These are phyloP conservation scores for Capronia coronata DNA, from an alignment of 2,329 filamentous ascomycete genomes.

Conservation along the genomic window DNA sequence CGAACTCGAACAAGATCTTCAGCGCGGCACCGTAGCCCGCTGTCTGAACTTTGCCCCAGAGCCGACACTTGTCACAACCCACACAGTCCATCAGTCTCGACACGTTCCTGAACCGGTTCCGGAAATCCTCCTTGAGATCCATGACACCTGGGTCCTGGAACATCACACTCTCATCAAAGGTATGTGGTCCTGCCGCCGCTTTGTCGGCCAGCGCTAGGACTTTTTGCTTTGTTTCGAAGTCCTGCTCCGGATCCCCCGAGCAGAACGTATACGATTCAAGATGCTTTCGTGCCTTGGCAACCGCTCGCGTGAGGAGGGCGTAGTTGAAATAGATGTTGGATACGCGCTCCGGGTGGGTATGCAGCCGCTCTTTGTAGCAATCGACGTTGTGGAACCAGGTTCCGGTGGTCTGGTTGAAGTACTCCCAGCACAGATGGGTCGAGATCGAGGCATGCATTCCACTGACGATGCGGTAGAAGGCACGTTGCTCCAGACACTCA, in stretches of 20 bases:
- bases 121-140: constrained; percentile 91
- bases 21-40: constrained; percentile 89
- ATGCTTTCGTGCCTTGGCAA: constrained; percentile 81
- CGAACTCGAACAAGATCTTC: constrained; percentile 93
- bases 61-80: constrained; percentile 93
- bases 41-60: constrained; percentile 97
- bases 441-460: constrained; percentile 99
- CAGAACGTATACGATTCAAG: constrained; percentile 85
- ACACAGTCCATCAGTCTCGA: constrained; percentile 98
- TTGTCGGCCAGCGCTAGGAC: constrained; percentile 67
- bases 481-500: constrained; percentile 95
- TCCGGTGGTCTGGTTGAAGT: constrained; percentile 89
- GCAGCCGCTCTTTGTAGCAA: constrained; percentile 83
- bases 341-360: constrained; percentile 79
- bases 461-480: constrained; percentile 90
- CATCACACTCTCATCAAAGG: constrained; percentile 94
- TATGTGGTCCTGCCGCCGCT: constrained; percentile 61
- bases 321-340: constrained; percentile 99
- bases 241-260: constrained; percentile 73
- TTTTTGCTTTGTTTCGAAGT: constrained; percentile 71
- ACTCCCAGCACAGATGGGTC: constrained; percentile 92
- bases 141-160: constrained; percentile 64
- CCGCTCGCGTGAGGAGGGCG: constrained; percentile 82
- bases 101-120: constrained; percentile 93
- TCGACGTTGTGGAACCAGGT: constrained; percentile 84